phyloP scores from a whole-genome alignment of 2,329 filamentous ascomycete genomes.

The Colletotrichum liaoningense region DNA sequence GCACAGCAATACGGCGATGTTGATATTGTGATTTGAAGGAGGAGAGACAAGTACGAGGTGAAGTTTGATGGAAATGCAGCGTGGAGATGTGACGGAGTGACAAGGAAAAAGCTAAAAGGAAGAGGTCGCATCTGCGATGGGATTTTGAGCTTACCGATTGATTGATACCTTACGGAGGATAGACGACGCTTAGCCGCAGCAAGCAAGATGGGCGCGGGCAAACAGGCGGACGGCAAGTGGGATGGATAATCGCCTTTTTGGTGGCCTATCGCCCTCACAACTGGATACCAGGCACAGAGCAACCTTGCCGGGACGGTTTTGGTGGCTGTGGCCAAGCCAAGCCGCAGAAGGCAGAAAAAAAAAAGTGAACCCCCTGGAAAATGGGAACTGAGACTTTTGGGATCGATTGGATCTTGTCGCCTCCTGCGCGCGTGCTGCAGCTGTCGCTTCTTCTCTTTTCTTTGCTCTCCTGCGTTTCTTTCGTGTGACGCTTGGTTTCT shows the following conservation, averaged over 20 bases:
- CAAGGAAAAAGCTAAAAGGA: neutral
- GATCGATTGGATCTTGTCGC: constrained; percentile 24
- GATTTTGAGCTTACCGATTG: constrained; percentile 28
- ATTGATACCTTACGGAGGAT: constrained; percentile 17
- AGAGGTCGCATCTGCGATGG: constrained; percentile 8
- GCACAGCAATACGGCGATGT: neutral
- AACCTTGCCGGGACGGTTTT: constrained; percentile 18
- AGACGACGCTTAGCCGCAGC: constrained; percentile 27
- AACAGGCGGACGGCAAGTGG: constrained; percentile 19
- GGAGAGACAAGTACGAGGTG: neutral
- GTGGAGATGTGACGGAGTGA: neutral
- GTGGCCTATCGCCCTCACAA: constrained; percentile 32
- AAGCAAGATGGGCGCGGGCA: constrained; percentile 17
- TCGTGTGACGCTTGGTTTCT: constrained; percentile 2
- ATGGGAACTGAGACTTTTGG: constrained; percentile 26
- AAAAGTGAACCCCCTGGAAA: constrained; percentile 22
- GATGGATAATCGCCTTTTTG: constrained; percentile 23
- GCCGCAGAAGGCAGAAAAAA: neutral
- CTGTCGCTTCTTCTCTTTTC: constrained; percentile 1
- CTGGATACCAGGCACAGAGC: constrained; percentile 29
- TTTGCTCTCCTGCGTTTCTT: neutral
- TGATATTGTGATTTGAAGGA: constrained; percentile 18
- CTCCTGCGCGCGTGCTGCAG: constrained; percentile 8
- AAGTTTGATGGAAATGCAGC: neutral
- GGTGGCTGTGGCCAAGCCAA: constrained; percentile 33